These are phyloP conservation scores for Pythium vanterpoolii DNA, from an alignment of 352 stramenopile genomes.

Conservation along the genomic window DNA sequence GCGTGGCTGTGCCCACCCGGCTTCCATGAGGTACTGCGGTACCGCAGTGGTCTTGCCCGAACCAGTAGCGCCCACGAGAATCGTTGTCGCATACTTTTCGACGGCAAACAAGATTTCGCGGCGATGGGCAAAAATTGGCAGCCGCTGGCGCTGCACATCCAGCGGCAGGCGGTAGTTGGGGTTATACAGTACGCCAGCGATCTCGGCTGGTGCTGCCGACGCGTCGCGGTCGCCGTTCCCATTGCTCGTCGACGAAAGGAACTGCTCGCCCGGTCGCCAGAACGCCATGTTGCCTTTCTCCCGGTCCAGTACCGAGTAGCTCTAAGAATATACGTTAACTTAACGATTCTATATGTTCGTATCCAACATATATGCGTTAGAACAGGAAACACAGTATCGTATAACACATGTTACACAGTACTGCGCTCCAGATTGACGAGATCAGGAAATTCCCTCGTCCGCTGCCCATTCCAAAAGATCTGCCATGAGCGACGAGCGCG, in stretches of 20 bases:
- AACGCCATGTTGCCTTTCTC: conserved; percentile 40
- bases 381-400: background rate
- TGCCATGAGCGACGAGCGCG: conserved; percentile 15
- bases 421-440: background rate
- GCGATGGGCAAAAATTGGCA: conserved; percentile 89
- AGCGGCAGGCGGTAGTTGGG: conserved; percentile 59
- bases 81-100: conserved; percentile 83
- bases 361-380: conserved; percentile 9
- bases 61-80: conserved; percentile 92
- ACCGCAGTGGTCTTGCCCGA: conserved; percentile 93
- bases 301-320: background rate
- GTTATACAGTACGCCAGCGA: conserved; percentile 54
- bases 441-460: background rate
- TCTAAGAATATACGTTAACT: conserved; percentile 2
- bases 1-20: conserved; percentile 67
- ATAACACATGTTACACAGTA: background rate
- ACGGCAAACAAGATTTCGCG: conserved; percentile 90
- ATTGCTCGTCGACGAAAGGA: conserved; percentile 16
- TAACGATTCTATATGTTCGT: conserved; percentile 12
- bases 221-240: conserved; percentile 12
- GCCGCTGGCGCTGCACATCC: conserved; percentile 44
- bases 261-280: conserved; percentile 54
- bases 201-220: conserved; percentile 30
- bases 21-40: conserved; percentile 90
- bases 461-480: background rate